Evolutionary conservation across 805 yeast genomes (phyloP), one percentile per base, ranked within the genome.

Genomic region (Kuraishia piskuri): DNA sequence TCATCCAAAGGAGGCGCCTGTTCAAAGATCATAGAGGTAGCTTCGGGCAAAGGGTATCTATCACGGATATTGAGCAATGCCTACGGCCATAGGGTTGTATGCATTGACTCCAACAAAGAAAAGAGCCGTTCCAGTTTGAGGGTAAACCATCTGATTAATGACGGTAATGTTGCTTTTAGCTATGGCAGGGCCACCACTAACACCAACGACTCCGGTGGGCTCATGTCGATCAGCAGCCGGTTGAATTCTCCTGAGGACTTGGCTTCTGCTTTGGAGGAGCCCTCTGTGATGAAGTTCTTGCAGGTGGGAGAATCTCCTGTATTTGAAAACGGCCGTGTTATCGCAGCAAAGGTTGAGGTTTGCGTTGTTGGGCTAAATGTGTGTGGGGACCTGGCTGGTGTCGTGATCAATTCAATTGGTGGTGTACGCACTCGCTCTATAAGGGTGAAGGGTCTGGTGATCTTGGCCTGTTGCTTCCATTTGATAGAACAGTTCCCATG

Each of bases 41-140:
- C 66, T 8, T 62, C 69, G 1, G 70, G 70, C 3, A 67, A 65
- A 49, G 69, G 69, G 7, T 63, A 64, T 47, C 48, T 67, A 22
- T 58, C 64, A 2, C 54, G 69, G 17, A 50, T 67, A 3, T 48
- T 67, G 10, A 53, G 58, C 1, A 59, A 59, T 48, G 49, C 56
- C 14, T 60, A 54, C 50, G 23, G 56, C 0, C 46, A 54, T 9
- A 54, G 49, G 12, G 54, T 59, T 4, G 58, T 61, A 19, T 63
- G 68, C 48, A 59, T 63, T 1, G 70, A 67, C 50, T 46, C 52
- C 37, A 60, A 59, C 26, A 24, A 31, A 1, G 61, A 59, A 10
- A 52, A 67, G 22, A 47, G 58, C 9, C 55, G 53, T 20, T 59
- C 65, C 2, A 61, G 56, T 25, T 22, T 60, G 9, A 55, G 62